These are phyloP conservation scores for Trifolium pratense DNA, from an alignment of 306 rosid genomes.

Conservation along the genomic window DNA sequence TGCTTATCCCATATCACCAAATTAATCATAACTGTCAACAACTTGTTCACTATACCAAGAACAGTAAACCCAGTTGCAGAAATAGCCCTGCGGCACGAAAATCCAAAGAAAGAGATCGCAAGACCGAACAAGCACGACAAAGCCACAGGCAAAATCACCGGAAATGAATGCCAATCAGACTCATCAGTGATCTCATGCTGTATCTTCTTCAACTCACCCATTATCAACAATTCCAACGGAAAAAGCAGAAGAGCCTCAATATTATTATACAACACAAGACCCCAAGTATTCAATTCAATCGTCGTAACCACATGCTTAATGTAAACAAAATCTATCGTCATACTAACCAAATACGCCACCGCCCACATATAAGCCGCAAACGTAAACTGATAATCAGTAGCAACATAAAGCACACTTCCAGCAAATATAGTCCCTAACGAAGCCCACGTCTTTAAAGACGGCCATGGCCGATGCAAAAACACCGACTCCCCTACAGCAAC, in stretches of 20 bases:
- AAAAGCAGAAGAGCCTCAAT: constrained; percentile 84
- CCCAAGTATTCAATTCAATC: constrained; percentile 82
- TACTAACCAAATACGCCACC: constrained; percentile 74
- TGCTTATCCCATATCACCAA: constrained; percentile 83
- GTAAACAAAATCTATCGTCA: constrained; percentile 84
- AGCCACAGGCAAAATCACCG: constrained; percentile 70
- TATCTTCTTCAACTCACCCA: constrained; percentile 84
- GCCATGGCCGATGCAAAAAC: constrained; percentile 85
- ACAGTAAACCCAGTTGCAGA: constrained; percentile 87
- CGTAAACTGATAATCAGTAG: constrained; percentile 80
- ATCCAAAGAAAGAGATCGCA: constrained; percentile 85
- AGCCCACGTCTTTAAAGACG: constrained; percentile 64
- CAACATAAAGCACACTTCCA: constrained; percentile 76
- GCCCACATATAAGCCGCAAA: constrained; percentile 84
- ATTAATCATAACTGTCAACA: constrained; percentile 79
- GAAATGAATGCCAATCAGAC: constrained; percentile 71
- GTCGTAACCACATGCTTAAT: constrained; percentile 88
- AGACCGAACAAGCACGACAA: constrained; percentile 78
- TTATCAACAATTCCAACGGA: constrained; percentile 74
- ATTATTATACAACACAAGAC: constrained; percentile 81
- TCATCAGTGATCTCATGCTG: constrained; percentile 71
- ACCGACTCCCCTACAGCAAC: constrained; percentile 89
- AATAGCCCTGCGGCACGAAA: constrained; percentile 84
- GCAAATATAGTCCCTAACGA: constrained; percentile 75
- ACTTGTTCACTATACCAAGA: constrained; percentile 88